Conservation (phyloP, 1,284 basidiomycete genomes). For the Naganishia liquefaciens region DNA sequence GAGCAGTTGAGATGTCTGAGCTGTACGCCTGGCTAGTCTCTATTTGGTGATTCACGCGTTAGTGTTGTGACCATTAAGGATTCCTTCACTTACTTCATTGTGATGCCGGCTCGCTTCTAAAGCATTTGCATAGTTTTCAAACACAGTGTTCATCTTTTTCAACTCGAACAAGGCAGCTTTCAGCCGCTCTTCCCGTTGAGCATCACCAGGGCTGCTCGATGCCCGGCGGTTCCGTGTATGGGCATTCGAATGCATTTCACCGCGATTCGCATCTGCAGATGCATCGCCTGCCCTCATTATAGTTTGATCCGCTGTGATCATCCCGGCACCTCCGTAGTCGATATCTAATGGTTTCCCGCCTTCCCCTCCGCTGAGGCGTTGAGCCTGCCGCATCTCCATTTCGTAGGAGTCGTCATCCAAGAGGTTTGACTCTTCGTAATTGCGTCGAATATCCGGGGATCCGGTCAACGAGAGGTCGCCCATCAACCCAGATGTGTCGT, state of each 20-base stretch:
- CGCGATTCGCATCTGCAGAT: background rate
- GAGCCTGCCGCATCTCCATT: constrained; percentile 4
- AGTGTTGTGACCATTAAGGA: background rate
- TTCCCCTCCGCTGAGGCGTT: background rate
- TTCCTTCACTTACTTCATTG: constrained; percentile 45
- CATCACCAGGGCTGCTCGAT: background rate
- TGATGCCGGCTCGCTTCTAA: constrained; percentile 47
- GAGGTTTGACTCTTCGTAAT: constrained; percentile 19
- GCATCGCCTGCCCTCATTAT: background rate
- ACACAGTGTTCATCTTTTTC: constrained; percentile 50
- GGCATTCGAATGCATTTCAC: background rate
- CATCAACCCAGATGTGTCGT: constrained; percentile 23
- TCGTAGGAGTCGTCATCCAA: constrained; percentile 17
- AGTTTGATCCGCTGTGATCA: background rate
- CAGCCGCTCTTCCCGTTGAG: constrained; percentile 41
- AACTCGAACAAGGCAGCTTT: constrained; percentile 50
- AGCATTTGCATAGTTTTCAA: constrained; percentile 48
- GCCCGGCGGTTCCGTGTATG: too few relatives aligned
- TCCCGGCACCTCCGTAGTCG: background rate
- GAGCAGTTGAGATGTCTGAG: constrained; percentile 46
- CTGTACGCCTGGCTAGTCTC: constrained; percentile 48
- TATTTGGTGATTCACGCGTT: constrained; percentile 31
- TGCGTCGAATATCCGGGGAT: background rate
- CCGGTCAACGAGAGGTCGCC: constrained; percentile 19
- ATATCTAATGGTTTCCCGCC: background rate